phyloP scores from a whole-genome alignment of 495 filamentous ascomycete species.

The Evernia prunastri region DNA sequence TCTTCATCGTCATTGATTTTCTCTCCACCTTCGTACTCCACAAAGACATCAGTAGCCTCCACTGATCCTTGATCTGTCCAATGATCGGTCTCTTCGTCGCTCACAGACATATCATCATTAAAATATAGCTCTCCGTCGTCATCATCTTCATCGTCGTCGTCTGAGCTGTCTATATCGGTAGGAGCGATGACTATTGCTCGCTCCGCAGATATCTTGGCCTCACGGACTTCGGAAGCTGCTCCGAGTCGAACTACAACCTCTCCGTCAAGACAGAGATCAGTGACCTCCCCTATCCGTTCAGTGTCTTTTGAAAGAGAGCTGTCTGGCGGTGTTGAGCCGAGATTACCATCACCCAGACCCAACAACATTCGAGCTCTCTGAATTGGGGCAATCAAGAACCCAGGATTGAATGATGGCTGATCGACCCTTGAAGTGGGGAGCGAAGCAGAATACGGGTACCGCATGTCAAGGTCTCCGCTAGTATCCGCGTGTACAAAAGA shows the following conservation, averaged over 20 bases:
- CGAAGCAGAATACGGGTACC: neutral
- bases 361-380: slow-evolving; percentile 3
- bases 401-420: neutral
- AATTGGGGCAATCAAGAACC: neutral
- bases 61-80: slow-evolving; percentile 31
- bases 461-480: neutral
- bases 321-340: neutral
- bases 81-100: slow-evolving; percentile 1
- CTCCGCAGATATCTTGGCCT: slow-evolving; percentile 45
- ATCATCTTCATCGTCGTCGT: slow-evolving; percentile 11
- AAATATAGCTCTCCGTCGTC: slow-evolving; percentile 17
- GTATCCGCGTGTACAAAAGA: neutral
- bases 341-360: neutral
- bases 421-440: neutral
- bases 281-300: slow-evolving; percentile 52
- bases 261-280: slow-evolving; percentile 49
- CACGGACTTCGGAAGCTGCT: slow-evolving; percentile 38
- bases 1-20: slow-evolving; percentile 32
- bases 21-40: slow-evolving; percentile 37
- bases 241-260: slow-evolving; percentile 48
- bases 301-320: neutral
- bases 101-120: slow-evolving; percentile 16
- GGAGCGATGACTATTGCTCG: slow-evolving; percentile 37
- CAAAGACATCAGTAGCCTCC: slow-evolving; percentile 28
- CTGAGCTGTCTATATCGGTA: slow-evolving; percentile 22